phyloP scores from a whole-genome alignment of 441 rosid species.

The Erodium moschatum region DNA sequence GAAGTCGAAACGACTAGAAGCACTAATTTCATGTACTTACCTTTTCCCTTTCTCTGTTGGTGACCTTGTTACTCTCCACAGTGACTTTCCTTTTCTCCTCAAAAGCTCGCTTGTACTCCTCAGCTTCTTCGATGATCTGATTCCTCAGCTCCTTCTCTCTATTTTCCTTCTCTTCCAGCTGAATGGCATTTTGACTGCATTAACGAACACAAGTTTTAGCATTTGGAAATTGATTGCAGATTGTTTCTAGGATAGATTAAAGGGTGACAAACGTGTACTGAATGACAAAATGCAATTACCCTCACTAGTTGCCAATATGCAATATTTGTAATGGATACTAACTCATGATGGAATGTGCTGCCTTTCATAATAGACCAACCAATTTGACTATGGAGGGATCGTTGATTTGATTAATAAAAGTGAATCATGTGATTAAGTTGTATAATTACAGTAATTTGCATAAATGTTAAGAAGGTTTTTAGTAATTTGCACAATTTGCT shows the following conservation, averaged over 20 bases:
- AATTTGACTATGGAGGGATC: neutral
- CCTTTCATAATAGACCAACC: neutral
- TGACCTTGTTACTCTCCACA: slow-evolving; percentile 49
- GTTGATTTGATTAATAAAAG: neutral
- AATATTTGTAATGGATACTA: neutral
- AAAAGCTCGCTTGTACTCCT: slow-evolving; percentile 44
- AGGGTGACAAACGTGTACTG: neutral
- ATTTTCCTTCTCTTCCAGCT: slow-evolving; percentile 73
- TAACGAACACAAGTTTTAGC: neutral
- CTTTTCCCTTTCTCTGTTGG: slow-evolving; percentile 66
- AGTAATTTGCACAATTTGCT: neutral
- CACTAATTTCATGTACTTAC: slow-evolving; percentile 21
- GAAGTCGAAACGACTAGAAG: neutral
- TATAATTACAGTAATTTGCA: neutral
- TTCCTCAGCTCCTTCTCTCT: slow-evolving; percentile 64
- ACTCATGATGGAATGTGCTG: neutral
- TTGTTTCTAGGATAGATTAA: neutral
- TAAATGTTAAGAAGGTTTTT: neutral
- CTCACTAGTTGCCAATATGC: no score
- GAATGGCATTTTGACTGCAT: slow-evolving; percentile 57
- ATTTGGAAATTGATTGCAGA: neutral
- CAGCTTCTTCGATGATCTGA: slow-evolving; percentile 58
- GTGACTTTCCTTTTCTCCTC: slow-evolving; percentile 59
- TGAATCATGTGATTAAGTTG: neutral
- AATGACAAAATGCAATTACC: neutral